Evolutionary conservation across 345 rosid species (phyloP).

Genomic region (Pseudoturritis turrita): DNA sequence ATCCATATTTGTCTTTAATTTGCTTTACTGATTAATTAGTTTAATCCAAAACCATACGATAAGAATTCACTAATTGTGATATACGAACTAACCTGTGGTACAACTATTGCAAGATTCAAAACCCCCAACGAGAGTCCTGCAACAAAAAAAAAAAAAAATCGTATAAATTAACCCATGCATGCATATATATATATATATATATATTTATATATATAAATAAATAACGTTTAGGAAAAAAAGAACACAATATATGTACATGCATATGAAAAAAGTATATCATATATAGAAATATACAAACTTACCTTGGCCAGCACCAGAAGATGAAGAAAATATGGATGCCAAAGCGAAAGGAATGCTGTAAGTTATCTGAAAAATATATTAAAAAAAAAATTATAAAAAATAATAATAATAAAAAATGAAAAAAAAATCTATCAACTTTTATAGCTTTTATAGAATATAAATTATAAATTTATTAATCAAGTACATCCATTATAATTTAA

Average conservation of each 20-base stretch:
- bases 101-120: conserved; percentile 70
- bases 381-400: neutral
- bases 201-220: neutral
- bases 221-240: no score
- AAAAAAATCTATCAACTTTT: no score
- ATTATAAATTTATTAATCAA: no score
- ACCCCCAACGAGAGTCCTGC: conserved; percentile 82
- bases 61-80: neutral
- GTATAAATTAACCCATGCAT: neutral
- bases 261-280: no score
- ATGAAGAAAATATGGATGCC: conserved; percentile 68
- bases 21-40: neutral
- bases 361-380: conserved; percentile 56
- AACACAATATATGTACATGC: neutral
- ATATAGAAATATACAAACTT: neutral
- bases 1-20: neutral
- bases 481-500: no score
- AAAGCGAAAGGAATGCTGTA: conserved; percentile 75
- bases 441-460: no score
- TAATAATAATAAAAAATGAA: no score
- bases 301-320: conserved; percentile 82
- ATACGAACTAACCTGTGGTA: conserved; percentile 56
- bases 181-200: neutral
- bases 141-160: neutral
- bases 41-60: neutral